Conservation (phyloP, 257 asterid species). For the Henckelia pumila region DNA sequence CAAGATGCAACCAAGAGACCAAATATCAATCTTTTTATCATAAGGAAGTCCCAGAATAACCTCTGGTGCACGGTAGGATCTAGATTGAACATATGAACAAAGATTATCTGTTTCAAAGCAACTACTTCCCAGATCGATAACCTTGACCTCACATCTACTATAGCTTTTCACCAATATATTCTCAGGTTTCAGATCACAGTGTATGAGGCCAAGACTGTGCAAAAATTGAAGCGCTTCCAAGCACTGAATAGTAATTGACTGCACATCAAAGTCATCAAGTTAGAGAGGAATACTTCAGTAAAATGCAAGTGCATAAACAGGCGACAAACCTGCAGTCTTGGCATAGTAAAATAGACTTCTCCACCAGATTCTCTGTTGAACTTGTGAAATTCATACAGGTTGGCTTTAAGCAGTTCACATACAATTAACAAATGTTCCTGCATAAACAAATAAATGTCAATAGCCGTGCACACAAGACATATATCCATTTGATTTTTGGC, state of each 20-base stretch:
- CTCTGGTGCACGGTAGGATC: slow-evolving; percentile 81
- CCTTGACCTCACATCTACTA: slow-evolving; percentile 84
- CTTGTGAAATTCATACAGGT: slow-evolving; percentile 71
- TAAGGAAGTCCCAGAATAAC: slow-evolving; percentile 73
- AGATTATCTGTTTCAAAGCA: slow-evolving; percentile 80
- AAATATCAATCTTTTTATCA: slow-evolving; percentile 66
- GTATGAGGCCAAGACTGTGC: slow-evolving; percentile 74
- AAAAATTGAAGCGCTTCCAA: slow-evolving; percentile 72
- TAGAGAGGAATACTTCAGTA: slow-evolving; percentile 14
- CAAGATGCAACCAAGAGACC: slow-evolving; percentile 86
- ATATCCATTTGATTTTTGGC: slow-evolving; percentile 4
- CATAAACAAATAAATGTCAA: slow-evolving; percentile 20
- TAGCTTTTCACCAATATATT: slow-evolving; percentile 79
- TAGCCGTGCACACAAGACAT: slow-evolving; percentile 1
- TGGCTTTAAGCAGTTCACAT: slow-evolving; percentile 77
- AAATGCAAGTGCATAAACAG: neutral
- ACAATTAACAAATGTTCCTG: slow-evolving; percentile 82
- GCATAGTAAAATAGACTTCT: slow-evolving; percentile 83
- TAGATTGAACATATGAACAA: slow-evolving; percentile 75
- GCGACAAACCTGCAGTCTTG: slow-evolving; percentile 64
- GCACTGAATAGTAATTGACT: slow-evolving; percentile 75
- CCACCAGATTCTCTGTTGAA: slow-evolving; percentile 82
- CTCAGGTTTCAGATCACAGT: slow-evolving; percentile 82
- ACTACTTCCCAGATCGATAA: slow-evolving; percentile 80
- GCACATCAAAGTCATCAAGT: slow-evolving; percentile 28